These are phyloP conservation scores for Vigna reflexopilosa DNA, from an alignment of 306 rosid species.

Conservation along the genomic window DNA sequence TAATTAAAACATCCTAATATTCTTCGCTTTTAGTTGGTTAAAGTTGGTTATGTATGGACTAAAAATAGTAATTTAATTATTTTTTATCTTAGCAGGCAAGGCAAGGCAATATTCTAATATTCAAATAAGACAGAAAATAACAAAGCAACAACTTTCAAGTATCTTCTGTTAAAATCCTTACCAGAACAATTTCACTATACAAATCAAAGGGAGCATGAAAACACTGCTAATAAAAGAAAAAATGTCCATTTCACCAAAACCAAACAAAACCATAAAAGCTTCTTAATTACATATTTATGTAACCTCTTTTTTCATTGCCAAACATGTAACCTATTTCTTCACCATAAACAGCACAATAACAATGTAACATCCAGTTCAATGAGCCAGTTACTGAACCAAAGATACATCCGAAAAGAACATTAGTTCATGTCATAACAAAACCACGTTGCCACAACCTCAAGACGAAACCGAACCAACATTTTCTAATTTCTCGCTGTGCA, in stretches of 20 bases:
- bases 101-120: not conserved
- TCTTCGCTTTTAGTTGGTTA: too few species aligned
- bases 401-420: not conserved
- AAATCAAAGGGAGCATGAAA: constrained; percentile 8
- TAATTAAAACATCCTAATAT: too few species aligned
- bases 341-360: constrained; percentile 27
- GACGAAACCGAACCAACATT: constrained; percentile 32
- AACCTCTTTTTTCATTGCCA: not conserved
- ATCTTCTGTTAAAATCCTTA: not conserved
- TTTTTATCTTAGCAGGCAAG: not conserved
- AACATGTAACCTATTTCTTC: constrained; percentile 36
- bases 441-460: not conserved
- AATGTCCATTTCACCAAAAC: not conserved
- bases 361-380: constrained; percentile 19
- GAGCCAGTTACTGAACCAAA: constrained; percentile 22
- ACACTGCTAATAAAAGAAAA: constrained; percentile 1
- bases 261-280: not conserved
- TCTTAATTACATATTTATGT: not conserved
- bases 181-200: not conserved
- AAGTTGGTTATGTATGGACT: not conserved
- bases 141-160: not conserved
- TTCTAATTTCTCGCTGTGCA: not conserved
- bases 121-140: not conserved
- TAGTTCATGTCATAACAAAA: constrained; percentile 1
- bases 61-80: not conserved